Percentiles rank a stretch among this genome's conserved stretches.
Evolutionary conservation across 2,329 filamentous ascomycete genomes (phyloP).

Genomic region (Lasiodiplodia citricola): DNA sequence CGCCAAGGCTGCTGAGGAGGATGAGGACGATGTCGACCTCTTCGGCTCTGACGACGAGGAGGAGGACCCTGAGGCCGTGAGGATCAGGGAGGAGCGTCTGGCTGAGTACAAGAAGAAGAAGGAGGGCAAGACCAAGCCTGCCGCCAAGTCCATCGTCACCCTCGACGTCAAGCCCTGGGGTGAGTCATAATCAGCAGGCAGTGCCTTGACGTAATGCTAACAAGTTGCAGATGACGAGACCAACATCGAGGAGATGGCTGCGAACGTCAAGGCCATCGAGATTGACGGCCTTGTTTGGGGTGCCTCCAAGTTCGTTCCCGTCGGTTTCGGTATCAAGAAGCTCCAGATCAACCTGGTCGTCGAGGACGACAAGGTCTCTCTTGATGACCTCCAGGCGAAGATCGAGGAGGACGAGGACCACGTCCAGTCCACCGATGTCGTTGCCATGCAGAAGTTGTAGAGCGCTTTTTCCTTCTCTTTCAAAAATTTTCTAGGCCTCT

Average conservation of each 20-base stretch:
- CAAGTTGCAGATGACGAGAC: constrained; percentile 81
- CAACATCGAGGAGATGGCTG: constrained; percentile 82
- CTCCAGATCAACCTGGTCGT: constrained; percentile 98
- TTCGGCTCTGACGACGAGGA: constrained; percentile 95
- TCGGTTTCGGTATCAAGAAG: constrained; percentile 99
- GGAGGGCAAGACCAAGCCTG: constrained; percentile 86
- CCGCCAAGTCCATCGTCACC: constrained; percentile 95
- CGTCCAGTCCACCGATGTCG: constrained; percentile 94
- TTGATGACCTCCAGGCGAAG: constrained; percentile 83
- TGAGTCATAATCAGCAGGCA: constrained; percentile 57
- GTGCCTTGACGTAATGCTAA: constrained; percentile 31
- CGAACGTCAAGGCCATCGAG: constrained; percentile 79
- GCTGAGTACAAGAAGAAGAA: constrained; percentile 98
- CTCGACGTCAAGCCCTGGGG: constrained; percentile 99
- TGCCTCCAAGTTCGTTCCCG: constrained; percentile 82
- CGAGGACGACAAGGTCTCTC: constrained; percentile 94
- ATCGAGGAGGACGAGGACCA: constrained; percentile 90
- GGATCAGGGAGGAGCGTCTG: constrained; percentile 85
- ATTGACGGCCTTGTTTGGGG: constrained; percentile 97
- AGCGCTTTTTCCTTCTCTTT: constrained; percentile 22
- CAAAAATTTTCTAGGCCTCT: constrained; percentile 23
- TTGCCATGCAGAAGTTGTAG: constrained; percentile 51
- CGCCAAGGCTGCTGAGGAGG: constrained; percentile 73
- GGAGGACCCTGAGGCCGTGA: constrained; percentile 85
- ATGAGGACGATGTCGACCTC: constrained; percentile 81